Conservation (phyloP, 352 stramenopile genomes). For the Pythium aristosporum region DNA sequence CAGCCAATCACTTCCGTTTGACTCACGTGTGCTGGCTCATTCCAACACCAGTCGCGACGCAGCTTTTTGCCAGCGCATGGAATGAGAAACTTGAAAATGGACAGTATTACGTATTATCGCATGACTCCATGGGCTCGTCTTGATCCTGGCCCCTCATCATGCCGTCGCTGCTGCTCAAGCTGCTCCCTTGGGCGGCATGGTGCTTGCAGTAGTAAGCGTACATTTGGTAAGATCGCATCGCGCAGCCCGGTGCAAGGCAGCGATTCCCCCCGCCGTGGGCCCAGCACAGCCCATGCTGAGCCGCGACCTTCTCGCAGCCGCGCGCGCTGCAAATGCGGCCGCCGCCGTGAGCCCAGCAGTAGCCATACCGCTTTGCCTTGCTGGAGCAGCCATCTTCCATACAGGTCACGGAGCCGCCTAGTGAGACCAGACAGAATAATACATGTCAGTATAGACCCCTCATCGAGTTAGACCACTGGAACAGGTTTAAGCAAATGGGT, state of each 20-base stretch:
- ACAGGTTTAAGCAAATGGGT: too few relatives aligned
- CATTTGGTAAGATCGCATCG: conserved; percentile 73
- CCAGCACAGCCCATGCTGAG: conserved; percentile 69
- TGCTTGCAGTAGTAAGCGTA: conserved; percentile 68
- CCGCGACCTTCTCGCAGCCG: conserved; percentile 65
- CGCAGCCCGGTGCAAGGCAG: conserved; percentile 60
- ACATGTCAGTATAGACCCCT: too few relatives aligned
- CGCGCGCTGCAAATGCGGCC: conserved; percentile 60
- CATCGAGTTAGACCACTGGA: too few relatives aligned
- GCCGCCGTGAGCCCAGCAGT: conserved; percentile 79
- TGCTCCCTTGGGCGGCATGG: conserved; percentile 23
- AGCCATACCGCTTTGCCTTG: conserved; percentile 78
- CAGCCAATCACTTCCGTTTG: too few relatives aligned
- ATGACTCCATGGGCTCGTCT: too few relatives aligned
- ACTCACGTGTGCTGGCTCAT: too few relatives aligned
- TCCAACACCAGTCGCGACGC: too few relatives aligned
- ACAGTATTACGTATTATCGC: too few relatives aligned
- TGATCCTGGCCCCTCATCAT: background rate
- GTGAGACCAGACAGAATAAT: too few relatives aligned
- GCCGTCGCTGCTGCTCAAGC: background rate
- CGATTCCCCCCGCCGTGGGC: conserved; percentile 73
- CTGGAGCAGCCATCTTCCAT: conserved; percentile 52
- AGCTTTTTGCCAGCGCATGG: too few relatives aligned
- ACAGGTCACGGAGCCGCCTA: conserved; percentile 63
- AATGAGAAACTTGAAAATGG: too few relatives aligned